Percentiles rank a stretch among this genome's conserved stretches.
Evolutionary conservation across 2,329 filamentous ascomycete species (phyloP).

Genomic region (Cladosporium halotolerans): DNA sequence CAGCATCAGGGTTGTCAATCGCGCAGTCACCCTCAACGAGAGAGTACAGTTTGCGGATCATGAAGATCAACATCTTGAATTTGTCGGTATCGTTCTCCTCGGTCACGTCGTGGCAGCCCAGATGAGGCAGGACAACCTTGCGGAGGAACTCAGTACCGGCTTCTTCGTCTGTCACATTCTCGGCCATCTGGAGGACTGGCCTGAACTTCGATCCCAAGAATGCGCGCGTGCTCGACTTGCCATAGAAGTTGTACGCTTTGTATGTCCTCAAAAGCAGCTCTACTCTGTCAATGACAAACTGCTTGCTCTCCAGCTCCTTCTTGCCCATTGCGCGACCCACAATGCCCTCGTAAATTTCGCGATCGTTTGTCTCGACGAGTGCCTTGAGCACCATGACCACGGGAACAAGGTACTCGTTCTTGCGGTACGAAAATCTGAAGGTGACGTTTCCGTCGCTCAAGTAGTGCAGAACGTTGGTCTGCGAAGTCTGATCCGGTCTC

Average conservation of each 20-base stretch:
- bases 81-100: slow-evolving; percentile 84
- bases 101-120: slow-evolving; percentile 79
- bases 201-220: slow-evolving; percentile 90
- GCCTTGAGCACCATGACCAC: slow-evolving; percentile 97
- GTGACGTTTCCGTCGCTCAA: slow-evolving; percentile 92
- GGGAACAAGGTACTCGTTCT: slow-evolving; percentile 93
- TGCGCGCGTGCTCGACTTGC: slow-evolving; percentile 70
- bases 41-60: slow-evolving; percentile 92
- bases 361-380: slow-evolving; percentile 88
- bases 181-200: slow-evolving; percentile 74
- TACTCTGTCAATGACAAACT: slow-evolving; percentile 86
- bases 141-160: slow-evolving; percentile 87
- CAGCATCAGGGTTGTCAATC: slow-evolving; percentile 91
- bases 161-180: slow-evolving; percentile 79
- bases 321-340: slow-evolving; percentile 66
- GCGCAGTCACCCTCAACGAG: slow-evolving; percentile 88
- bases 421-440: slow-evolving; percentile 95
- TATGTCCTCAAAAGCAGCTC: slow-evolving; percentile 89
- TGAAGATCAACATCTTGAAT: slow-evolving; percentile 88
- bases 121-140: slow-evolving; percentile 83
- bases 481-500: slow-evolving; percentile 93
- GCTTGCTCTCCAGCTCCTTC: slow-evolving; percentile 73
- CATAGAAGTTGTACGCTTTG: slow-evolving; percentile 82
- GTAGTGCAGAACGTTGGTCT: slow-evolving; percentile 96
- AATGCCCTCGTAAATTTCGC: slow-evolving; percentile 91